Base-by-base conservation (phyloP, 768 basidiomycete species). In the Neoboletus brunneissimus region DNA sequence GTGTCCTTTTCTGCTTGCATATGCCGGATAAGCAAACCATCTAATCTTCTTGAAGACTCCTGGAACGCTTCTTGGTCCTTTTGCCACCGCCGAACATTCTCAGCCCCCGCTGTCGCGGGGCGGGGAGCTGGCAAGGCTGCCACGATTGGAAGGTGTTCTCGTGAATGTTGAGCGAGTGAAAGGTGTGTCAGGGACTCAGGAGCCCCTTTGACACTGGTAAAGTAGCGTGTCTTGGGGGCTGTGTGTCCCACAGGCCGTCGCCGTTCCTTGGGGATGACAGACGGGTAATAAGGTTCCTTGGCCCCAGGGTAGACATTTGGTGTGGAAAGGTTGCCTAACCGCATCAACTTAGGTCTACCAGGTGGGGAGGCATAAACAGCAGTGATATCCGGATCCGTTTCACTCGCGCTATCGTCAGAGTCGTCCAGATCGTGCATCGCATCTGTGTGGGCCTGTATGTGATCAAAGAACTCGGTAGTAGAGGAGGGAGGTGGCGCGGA, bases 1-100 rank as follows among this genome's bases (percentile, higher is more conserved):
- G 83, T 85, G 65, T 91, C 87, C 74, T 84, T 85, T 74, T 94
- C 91, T 51, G 85, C 80, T 73, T 89, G 88, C 76, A 93, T 88
- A 68, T 94, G 91, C 69, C 87, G 85, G 52, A 85, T 73, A 51
- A 94, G 73, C 83, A 94, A 81, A 58, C 89, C 91, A 67, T 93
- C 89, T 60, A 93, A 73, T 72, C 78, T 82, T 72, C 73, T 77
- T 57, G 86, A 68, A 29, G 84, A 84, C 70, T 88, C 85, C 60
- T 83, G 76, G 68, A 75, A 73, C 41, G 63, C 67, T 34, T 67
- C 63, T 51, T 76, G 72, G 5, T 72, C 68, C 45, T 45, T 57
- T 53, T 59, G 72, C 70, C 70, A 73, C 31, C 38, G 64, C 38
- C 61, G 61, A 29, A 70, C 57, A 43, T 58, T 68, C 10, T 72